Evolutionary conservation across 257 asterid genomes (phyloP).

Genomic region (Ocimum tenuiflorum): DNA sequence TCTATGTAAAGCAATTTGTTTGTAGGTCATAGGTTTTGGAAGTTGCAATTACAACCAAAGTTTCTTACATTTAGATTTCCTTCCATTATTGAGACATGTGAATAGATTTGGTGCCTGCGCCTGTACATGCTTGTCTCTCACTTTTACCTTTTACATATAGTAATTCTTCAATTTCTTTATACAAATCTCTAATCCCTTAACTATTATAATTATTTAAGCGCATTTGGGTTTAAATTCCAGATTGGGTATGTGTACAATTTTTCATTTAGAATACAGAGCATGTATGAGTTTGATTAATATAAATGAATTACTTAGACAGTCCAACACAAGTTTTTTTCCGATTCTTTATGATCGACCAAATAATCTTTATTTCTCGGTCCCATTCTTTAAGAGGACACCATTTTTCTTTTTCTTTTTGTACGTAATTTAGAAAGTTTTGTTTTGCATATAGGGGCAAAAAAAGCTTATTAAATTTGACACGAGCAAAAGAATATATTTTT

Average conservation of each 20-base stretch:
- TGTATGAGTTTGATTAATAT: too few relatives aligned
- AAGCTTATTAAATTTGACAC: neutral
- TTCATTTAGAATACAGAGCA: too few relatives aligned
- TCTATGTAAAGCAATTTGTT: neutral
- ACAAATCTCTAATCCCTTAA: too few relatives aligned
- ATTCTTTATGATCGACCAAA: neutral
- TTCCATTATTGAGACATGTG: constrained; percentile 6
- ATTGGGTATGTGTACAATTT: too few relatives aligned
- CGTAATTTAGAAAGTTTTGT: neutral
- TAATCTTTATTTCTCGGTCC: neutral
- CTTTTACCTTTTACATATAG: neutral
- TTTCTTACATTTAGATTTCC: constrained; percentile 1
- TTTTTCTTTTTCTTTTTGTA: neutral
- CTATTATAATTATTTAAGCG: too few relatives aligned
- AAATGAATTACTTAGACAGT: too few relatives aligned
- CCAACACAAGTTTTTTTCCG: too few relatives aligned
- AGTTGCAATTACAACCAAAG: neutral
- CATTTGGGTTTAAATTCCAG: too few relatives aligned
- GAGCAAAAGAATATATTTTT: neutral
- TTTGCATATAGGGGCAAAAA: too few relatives aligned
- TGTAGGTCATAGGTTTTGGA: neutral
- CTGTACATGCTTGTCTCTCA: neutral
- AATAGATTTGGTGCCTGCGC: neutral
- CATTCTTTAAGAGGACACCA: neutral
- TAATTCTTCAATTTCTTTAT: too few relatives aligned